Evolutionary conservation across 768 basidiomycete species (phyloP), one percentile per base, ranked within the genome.

Genomic region (Mycena latifolia): DNA sequence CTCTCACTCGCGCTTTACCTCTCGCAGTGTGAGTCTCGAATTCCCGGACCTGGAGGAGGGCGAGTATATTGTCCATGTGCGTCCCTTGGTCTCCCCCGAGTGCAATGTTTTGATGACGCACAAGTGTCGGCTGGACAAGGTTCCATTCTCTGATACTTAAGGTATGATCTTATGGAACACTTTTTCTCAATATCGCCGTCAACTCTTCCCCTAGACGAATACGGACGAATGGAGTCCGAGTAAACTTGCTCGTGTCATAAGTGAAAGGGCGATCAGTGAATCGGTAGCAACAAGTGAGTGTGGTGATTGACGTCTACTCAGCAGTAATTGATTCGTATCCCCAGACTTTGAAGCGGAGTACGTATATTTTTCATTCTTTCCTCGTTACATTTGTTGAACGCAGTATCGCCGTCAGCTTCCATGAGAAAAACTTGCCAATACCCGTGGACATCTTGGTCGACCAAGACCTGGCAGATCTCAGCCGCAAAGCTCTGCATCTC

Each of bases 1-100:
- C 15, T 58, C 67, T 7, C 72, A 74, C 41, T 70, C 72, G 18
- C 58, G 60, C 2, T 69, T 70, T 41, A 72, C 64, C 50, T 64
- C 67, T 11, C 71, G 78, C 25, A 75, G 74, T 43, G 55, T 69
- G 15, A 54, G 72, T 66, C 43, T 76, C 63, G 74, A 69, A 28
- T 59, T 75, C 52, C 35, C 35, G 22, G 51, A 58, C n/a, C n/a
- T 69, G 43, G 69, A 62, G 15, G 56, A 41, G 18, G 69, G 69
- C 0, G 61, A 65, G 5, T 69, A 69, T 51, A 60, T 69, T 15
- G 69, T 69, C 31, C 69, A 69, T 59, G 69, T 69, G 22, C 17
- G 69, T 58, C n/a, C 15, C 3, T 46, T 31, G 6, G 1, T 31
- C 24, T 25, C n/a, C 31, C 17, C 18, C 27, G 12, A 22, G 29